Evolutionary conservation across 345 rosid species (phyloP).

Genomic region (Punica granatum): DNA sequence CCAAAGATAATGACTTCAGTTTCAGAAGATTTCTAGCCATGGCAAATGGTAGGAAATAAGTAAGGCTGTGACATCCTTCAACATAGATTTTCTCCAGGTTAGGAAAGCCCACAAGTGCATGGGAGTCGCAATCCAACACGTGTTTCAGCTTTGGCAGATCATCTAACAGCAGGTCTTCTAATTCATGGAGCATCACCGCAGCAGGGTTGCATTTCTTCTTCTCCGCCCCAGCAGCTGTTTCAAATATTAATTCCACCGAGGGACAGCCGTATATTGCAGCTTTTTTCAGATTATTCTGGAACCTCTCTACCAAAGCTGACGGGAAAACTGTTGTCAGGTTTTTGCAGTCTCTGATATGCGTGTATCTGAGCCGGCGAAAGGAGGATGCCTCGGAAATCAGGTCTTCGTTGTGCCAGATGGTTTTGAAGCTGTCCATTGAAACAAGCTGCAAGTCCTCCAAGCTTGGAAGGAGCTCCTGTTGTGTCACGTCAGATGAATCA

Average conservation of each 20-base stretch:
- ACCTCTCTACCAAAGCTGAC: background rate
- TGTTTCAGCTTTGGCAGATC: background rate
- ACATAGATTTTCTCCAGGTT: background rate
- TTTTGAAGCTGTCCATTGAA: background rate
- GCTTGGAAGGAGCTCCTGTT: background rate
- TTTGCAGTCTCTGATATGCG: background rate
- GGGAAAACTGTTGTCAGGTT: background rate
- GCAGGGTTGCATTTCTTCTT: background rate
- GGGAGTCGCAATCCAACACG: rapidly evolving
- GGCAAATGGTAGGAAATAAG: background rate
- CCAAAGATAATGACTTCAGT: background rate
- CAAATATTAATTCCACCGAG: background rate
- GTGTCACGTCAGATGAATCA: background rate
- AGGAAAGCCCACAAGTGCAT: background rate
- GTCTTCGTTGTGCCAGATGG: background rate
- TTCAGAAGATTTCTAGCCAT: background rate
- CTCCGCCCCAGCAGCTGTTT: background rate
- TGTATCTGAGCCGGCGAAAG: background rate
- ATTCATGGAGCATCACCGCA: background rate
- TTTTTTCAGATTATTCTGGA: background rate
- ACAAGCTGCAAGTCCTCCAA: background rate
- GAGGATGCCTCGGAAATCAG: background rate
- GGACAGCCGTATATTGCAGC: background rate
- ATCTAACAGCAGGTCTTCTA: background rate
- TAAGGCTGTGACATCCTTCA: background rate